phyloP scores from a whole-genome alignment of 257 asterid genomes.

The Scutellaria galericulata region DNA sequence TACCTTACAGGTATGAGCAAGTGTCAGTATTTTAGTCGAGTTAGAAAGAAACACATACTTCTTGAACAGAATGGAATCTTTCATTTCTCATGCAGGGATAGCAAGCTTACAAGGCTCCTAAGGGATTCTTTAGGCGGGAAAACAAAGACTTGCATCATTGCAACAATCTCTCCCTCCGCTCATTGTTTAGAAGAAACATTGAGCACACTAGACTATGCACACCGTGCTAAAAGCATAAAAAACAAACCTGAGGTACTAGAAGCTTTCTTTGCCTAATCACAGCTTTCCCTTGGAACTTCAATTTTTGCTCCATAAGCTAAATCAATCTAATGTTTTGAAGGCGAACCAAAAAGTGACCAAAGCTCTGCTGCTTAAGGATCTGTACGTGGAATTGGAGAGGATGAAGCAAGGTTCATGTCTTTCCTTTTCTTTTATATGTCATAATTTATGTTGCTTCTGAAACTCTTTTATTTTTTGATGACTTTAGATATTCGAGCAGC shows the following conservation, averaged over 20 bases:
- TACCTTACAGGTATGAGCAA: conserved; percentile 76
- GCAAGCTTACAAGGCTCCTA: conserved; percentile 84
- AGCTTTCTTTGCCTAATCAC: conserved; percentile 17
- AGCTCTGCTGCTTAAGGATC: conserved; percentile 75
- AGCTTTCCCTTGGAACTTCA: conserved; percentile 1
- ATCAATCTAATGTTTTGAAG: conserved; percentile 48
- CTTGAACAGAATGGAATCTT: conserved; percentile 30
- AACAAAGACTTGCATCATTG: conserved; percentile 87
- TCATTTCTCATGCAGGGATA: conserved; percentile 58
- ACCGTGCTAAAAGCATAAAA: conserved; percentile 85
- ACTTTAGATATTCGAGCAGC: conserved; percentile 83
- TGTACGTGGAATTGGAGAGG: conserved; percentile 75
- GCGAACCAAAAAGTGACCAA: conserved; percentile 82
- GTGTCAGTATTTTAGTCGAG: conserved; percentile 15
- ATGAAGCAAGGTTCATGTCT: conserved; percentile 76
- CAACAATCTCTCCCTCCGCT: conserved; percentile 80
- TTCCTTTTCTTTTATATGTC: conserved; percentile 20
- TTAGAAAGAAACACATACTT: not conserved
- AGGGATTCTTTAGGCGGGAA: conserved; percentile 89
- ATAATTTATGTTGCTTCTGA: conserved; percentile 10
- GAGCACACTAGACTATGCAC: conserved; percentile 84
- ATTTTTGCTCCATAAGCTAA: conserved; percentile 36
- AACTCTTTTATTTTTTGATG: not conserved
- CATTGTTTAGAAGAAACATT: conserved; percentile 78
- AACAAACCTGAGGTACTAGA: conserved; percentile 79